Evolutionary conservation across 768 basidiomycete genomes (phyloP).

Genomic region (Serendipita sp.): DNA sequence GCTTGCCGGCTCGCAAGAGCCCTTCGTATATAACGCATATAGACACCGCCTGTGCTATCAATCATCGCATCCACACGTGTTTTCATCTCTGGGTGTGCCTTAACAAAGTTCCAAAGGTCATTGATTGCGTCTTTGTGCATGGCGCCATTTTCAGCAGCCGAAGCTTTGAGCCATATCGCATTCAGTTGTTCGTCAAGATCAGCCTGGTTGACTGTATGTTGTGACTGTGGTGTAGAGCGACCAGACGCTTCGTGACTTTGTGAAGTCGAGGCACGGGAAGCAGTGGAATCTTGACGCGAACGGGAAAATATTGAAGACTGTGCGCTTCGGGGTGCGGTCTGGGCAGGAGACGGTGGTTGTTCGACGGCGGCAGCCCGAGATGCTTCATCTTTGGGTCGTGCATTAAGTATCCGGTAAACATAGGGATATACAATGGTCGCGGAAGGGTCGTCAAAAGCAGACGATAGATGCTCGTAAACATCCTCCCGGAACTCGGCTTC

Average conservation of each 20-base stretch:
- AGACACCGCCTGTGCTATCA: slow-evolving; percentile 75
- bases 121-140: slow-evolving; percentile 90
- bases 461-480: slow-evolving; percentile 78
- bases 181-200: slow-evolving; percentile 76
- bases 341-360: slow-evolving; percentile 39
- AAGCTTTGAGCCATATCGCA: slow-evolving; percentile 72
- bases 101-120: slow-evolving; percentile 84
- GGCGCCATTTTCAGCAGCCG: slow-evolving; percentile 75
- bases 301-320: slow-evolving; percentile 3
- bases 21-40: slow-evolving; percentile 80
- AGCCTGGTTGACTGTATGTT: slow-evolving; percentile 36
- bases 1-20: slow-evolving; percentile 78
- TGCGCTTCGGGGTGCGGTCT: slow-evolving; percentile 40
- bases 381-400: slow-evolving; percentile 7
- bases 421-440: slow-evolving; percentile 95
- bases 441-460: slow-evolving; percentile 89
- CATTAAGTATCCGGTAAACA: slow-evolving; percentile 77
- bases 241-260: slow-evolving; percentile 10
- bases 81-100: slow-evolving; percentile 74
- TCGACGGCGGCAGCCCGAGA: slow-evolving; percentile 11
- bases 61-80: slow-evolving; percentile 73
- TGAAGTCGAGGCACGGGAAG: background rate
- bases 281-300: background rate
- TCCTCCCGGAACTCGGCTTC: slow-evolving; percentile 73
- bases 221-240: background rate